A percentile compares a stretch with the other conserved stretches of the same genome.
phyloP scores from a whole-genome alignment of 257 asterid genomes.

The Jasminum sambac region DNA sequence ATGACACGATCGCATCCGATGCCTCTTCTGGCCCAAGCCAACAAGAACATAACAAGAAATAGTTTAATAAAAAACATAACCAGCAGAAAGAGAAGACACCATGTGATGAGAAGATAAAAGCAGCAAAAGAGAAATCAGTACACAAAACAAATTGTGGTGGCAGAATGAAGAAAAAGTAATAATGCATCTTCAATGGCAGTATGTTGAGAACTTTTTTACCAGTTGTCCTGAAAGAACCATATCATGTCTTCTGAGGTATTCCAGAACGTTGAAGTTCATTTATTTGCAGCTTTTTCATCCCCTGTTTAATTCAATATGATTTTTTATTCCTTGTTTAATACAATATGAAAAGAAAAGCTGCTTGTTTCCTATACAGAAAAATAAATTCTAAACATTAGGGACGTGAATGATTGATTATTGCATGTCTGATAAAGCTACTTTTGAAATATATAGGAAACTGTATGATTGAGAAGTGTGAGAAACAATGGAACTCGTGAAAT shows the following conservation, averaged over 20 bases:
- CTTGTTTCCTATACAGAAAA: no score
- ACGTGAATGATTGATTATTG: no score
- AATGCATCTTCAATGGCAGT: not conserved
- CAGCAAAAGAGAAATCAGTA: constrained; percentile 46
- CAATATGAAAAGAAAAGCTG: no score
- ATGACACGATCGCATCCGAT: constrained; percentile 92
- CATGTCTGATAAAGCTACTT: no score
- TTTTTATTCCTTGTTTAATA: no score
- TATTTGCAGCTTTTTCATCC: constrained; percentile 23
- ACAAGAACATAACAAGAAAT: constrained; percentile 36
- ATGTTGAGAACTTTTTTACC: constrained; percentile 18
- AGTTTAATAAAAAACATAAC: constrained; percentile 38
- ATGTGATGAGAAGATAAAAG: constrained; percentile 37
- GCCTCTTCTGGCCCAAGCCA: constrained; percentile 88
- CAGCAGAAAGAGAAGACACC: constrained; percentile 46
- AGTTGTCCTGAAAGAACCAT: not conserved
- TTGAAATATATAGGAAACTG: no score
- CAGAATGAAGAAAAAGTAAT: constrained; percentile 39
- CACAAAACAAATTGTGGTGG: constrained; percentile 43
- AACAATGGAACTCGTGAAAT: no score
- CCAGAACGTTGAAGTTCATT: constrained; percentile 19
- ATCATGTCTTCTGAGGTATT: constrained; percentile 22
- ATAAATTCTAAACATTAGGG: no score
- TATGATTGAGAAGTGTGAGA: no score
- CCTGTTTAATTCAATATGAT: no score